Base-by-base conservation (phyloP, 768 basidiomycete genomes). In the Boletus pseudo-olivaceus region DNA sequence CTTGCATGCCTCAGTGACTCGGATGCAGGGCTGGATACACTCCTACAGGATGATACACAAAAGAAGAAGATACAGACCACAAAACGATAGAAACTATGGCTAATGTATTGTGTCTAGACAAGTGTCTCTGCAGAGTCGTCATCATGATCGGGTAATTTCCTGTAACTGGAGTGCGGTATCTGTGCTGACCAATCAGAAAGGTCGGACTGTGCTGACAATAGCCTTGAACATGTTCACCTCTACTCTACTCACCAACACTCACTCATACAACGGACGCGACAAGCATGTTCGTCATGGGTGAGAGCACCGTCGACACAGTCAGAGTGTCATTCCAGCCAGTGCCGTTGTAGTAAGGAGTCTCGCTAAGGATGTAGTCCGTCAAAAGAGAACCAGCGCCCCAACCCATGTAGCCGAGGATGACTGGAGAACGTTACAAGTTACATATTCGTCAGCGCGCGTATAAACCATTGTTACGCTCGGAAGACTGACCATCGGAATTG, bases 321-420 rank as follows among this genome's bases (percentile, higher is more conserved):
- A 69, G 46, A 1, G 74, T 62, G 27, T 78, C 76, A 27, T 66
- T 41, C 68, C 72, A 82, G 41, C 61, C 63, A 7, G 69, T 62
- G 49, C 63, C 65, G 23, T 49, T 62, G 7, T 66, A 52, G 37
- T 47, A 60, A 0, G 76, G 76, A 2, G 60, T 65, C 60, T 76
- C 62, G 26, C 67, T 61, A 23, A 77, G 67, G 19, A 63, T 60
- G 53, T 78, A 76, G 51, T 51, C 52, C 0, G 69, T 60, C 53
- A 62, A 65, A 62, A 84, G 83, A 51, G 76, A 75, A n/a, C 82
- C 82, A n/a, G 82, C 83, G 26, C 78, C 71, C 83, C 82, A 84
- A 27, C 80, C 77, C 29, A 78, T 64, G 59, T 80, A 84, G 19
- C 83, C 83, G 14, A 82, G 68, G 65, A 79, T 72, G 4, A 78